Evolutionary conservation across 352 stramenopile species (phyloP), one percentile per base, ranked within the genome.

Genomic region (Pythium coloratum): DNA sequence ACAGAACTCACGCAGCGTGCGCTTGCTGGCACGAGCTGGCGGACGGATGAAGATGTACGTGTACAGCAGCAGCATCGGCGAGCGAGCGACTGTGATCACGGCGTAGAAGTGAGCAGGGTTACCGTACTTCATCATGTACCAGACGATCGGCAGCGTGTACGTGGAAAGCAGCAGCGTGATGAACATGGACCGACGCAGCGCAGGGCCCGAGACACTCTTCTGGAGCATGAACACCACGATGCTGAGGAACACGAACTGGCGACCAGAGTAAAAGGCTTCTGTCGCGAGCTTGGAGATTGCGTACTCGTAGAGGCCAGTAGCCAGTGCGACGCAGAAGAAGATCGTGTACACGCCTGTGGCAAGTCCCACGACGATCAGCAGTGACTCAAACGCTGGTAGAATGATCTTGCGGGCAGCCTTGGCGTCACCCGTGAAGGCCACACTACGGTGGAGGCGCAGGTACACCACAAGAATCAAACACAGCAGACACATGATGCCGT

Each of bases 191-290:
- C 71, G 69, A 14, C 67, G 42, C 34, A 81, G 49, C 26, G 74
- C 66, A 1, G 64, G 66, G n/a, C 51, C 34, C 3, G 73, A 75
- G n/a, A 84, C 63, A 49, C 70, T 78, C 47, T 76, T 76, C 54
- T 84, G 76, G 24, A 71, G 59, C 53, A 78, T 66, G 47, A 75
- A 78, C 16, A 80, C 53, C n/a, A 78, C 64, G 49, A 80, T 67
- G 40, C 77, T 66, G 46, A 84, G 42, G 28, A 80, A 67, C 12
- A 74, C 61, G 56, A 84, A 80, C 57, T 82, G 77, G 1, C 72
- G 67, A 16, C 77, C 77, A 13, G 72, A 64, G 62, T 79, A 84
- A 44, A 68, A 71, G 6, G 59, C 30, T 36, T 80, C 73, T 18
- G 59, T 66, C 26, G 49, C 50, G 24, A 77, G 18, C 28, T 47